Evolutionary conservation across 345 rosid species (phyloP), one percentile per base, ranked within the genome.

Genomic region (Salix koriyanagi): DNA sequence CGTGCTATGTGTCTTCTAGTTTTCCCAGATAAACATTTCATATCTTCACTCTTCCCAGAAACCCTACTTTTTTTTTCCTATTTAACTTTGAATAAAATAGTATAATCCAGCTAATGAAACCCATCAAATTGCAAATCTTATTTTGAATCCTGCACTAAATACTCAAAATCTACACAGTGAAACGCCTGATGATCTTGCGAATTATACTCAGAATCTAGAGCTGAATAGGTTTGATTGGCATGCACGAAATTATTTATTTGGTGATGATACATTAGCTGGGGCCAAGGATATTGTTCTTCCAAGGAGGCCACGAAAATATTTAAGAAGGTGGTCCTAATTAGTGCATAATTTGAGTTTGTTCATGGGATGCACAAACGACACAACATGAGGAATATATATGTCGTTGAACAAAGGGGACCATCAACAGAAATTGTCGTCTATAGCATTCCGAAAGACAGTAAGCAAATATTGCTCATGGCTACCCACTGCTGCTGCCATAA

Each of bases 41-140:
- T 75, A 34, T 54, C 62, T 54, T 52, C 78, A 64, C 71, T 72
- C 69, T 61, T 12, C 37, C 56, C 75, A 37, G 19, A 41, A 41
- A 41, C 44, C 0, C 44, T 1, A 10, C 42, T 39, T 8, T 65
- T 26, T 58, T 58, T 58, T 7, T 7, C 11, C 5, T 21, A 10
- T 19, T 19, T 60, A 60, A 60, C 28, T n/a, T 60, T 19, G 28
- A n/a, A n/a, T 46, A 46, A 46, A 46, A 12, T 46, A 14, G 16
- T 46, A 13, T 46, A 14, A 46, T 46, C 18, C 50, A 46, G 50
- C 50, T 13, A 46, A 4, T 3, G 18, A 46, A 14, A 11, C 4
- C 16, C 6, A 62, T 9, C 32, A 62, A 3, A 62, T n/a, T 15
- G 3, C 28, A 15, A 66, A 66, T 66, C 69, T 66, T 66, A n/a